phyloP scores from a whole-genome alignment of 2,329 filamentous ascomycete genomes.

The Fusarium nisikadoi region DNA sequence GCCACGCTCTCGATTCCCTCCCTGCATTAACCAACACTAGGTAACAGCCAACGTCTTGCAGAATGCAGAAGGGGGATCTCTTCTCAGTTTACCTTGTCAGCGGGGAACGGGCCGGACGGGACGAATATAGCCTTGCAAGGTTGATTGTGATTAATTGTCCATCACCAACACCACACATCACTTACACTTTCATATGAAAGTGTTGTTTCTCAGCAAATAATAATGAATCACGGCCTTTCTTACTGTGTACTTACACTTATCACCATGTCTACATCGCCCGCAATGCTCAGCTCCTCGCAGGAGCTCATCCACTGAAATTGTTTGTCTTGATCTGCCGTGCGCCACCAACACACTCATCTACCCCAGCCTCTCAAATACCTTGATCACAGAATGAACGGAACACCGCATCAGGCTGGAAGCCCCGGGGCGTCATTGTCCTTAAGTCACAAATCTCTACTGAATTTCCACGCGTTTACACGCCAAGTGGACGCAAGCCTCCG shows the following conservation, averaged over 20 bases:
- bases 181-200: neutral
- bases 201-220: neutral
- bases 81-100: constrained; percentile 15
- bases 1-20: constrained; percentile 12
- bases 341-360: constrained; percentile 30
- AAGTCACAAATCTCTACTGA: neutral
- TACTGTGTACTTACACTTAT: neutral
- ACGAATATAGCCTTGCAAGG: constrained; percentile 20
- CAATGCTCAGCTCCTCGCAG: constrained; percentile 10
- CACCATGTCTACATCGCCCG: constrained; percentile 6
- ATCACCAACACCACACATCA: neutral
- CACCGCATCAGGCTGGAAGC: constrained; percentile 1
- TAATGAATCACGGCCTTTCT: neutral
- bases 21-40: constrained; percentile 4
- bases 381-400: neutral
- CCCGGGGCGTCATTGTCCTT: constrained; percentile 4
- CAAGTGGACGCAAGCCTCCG: constrained; percentile 1
- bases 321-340: constrained; percentile 24
- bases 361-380: neutral
- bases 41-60: neutral
- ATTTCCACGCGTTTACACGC: constrained; percentile 5
- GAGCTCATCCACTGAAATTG: constrained; percentile 6
- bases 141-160: neutral
- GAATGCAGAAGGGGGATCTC: neutral
- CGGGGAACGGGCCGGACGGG: constrained; percentile 33